These are phyloP conservation scores for Maudiozyma barnettii DNA, from an alignment of 805 yeast species.

Conservation along the genomic window DNA sequence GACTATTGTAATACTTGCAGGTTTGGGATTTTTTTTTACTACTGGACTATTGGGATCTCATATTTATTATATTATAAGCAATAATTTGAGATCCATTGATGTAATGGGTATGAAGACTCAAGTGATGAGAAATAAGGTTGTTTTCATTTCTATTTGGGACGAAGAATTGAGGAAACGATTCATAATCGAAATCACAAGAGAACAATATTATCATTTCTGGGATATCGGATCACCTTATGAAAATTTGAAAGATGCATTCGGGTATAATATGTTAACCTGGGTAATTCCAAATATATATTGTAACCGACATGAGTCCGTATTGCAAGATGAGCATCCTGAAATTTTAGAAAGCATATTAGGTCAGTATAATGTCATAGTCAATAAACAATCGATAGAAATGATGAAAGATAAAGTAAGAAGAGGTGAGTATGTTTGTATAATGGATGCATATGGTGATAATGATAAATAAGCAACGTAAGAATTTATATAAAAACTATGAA, in stretches of 20 bases:
- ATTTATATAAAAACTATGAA: too few relatives aligned
- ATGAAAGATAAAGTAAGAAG: constrained; percentile 23
- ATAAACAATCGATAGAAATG: constrained; percentile 6
- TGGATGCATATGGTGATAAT: constrained; percentile 4
- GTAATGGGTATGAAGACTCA: constrained; percentile 29
- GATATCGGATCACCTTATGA: constrained; percentile 12
- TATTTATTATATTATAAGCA: constrained; percentile 31
- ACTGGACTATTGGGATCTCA: constrained; percentile 36
- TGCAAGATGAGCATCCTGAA: neutral
- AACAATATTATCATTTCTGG: constrained; percentile 19
- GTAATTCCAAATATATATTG: constrained; percentile 17
- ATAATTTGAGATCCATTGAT: constrained; percentile 53
- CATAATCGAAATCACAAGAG: constrained; percentile 32
- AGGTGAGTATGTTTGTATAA: constrained; percentile 18
- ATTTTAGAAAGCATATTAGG: constrained; percentile 13
- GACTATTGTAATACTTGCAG: constrained; percentile 36
- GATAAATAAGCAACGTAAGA: neutral
- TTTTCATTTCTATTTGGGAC: constrained; percentile 24
- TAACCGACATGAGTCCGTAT: neutral
- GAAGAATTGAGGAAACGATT: constrained; percentile 30
- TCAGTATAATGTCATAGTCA: constrained; percentile 21
- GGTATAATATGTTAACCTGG: constrained; percentile 23
- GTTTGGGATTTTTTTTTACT: constrained; percentile 34
- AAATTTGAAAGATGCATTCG: constrained; percentile 27
- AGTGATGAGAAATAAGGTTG: constrained; percentile 7